Evolutionary conservation across 257 asterid species (phyloP).

Genomic region (Fraxinus quadrangulata): DNA sequence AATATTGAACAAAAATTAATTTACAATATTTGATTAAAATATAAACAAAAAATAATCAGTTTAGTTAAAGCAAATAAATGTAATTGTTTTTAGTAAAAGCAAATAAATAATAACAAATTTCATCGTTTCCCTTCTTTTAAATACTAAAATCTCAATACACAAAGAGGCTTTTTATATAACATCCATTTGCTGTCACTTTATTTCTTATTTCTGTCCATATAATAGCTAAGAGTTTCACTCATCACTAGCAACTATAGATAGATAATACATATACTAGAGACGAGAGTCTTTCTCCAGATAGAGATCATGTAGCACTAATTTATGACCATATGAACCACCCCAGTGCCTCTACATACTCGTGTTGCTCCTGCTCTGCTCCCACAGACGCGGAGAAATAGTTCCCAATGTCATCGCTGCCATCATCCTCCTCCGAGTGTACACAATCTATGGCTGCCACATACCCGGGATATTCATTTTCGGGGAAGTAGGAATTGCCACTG

Average conservation of each 20-base stretch:
- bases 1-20: no score
- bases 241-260: not conserved
- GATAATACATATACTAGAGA: not conserved
- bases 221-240: not conserved
- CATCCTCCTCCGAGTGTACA: constrained; percentile 36
- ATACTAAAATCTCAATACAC: not conserved
- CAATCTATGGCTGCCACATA: constrained; percentile 42
- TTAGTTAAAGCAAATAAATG: no score
- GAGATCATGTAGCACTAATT: not conserved
- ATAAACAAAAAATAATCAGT: no score
- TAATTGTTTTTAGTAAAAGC: no score
- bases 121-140: no score
- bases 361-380: constrained; percentile 48
- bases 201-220: not conserved
- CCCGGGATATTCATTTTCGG: constrained; percentile 30
- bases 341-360: constrained; percentile 48
- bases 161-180: not conserved
- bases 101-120: no score
- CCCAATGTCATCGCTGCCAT: constrained; percentile 40
- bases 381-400: constrained; percentile 53
- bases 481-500: constrained; percentile 60
- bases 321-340: constrained; percentile 85
- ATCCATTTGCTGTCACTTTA: not conserved
- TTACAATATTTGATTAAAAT: no score
- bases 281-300: not conserved